Evolutionary conservation across 2,329 filamentous ascomycete genomes (phyloP), one percentile per base, ranked within the genome.

Genomic region (Ceratocystis albifundus): DNA sequence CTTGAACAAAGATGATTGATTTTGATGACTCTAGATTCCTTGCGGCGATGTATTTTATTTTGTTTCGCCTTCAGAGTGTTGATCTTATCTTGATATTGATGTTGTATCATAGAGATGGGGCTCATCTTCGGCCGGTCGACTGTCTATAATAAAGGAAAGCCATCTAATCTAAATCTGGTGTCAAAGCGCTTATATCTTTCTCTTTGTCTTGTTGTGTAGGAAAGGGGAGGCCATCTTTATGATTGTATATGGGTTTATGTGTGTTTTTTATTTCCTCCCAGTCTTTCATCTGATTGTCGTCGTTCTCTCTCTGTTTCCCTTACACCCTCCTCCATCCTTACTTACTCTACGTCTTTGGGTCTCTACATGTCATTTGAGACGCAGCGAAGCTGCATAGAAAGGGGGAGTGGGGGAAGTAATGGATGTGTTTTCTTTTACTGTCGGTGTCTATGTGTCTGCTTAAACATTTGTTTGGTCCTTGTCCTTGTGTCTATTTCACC

Each of bases 171-270:
- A 4, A 53, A 25, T 22, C 10, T 10, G 6, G 48, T 25, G 48
- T 28, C 32, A 32, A 30, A 62, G 36, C 22, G 53, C 8, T 55
- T 61, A 32, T 41, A 61, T 50, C 61, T 65, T 46, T 55, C 50
- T 61, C 30, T 64, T 64, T 20, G 32, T 48, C 48, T 41, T 55
- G 61, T 46, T 59, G 62, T 55, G 41, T 45, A 41, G 61, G 61
- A 62, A 63, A 55, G 66, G 65, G 66, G 64, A 57, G 53, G 62
- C 44, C 67, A 59, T 67, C 63, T 61, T 64, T 17, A 67, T 36
- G 64, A 68, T 65, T 65, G 66, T 68, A 68, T 68, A 64, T 68
- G 66, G 66, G 48, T 63, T 68, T 65, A 68, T 68, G 66, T 65
- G 64, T 68, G 65, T 48, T 63, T 22, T 57, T 63, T 62, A 62